Conservation (phyloP, 495 filamentous ascomycete genomes). For the Penicillium silybi region DNA sequence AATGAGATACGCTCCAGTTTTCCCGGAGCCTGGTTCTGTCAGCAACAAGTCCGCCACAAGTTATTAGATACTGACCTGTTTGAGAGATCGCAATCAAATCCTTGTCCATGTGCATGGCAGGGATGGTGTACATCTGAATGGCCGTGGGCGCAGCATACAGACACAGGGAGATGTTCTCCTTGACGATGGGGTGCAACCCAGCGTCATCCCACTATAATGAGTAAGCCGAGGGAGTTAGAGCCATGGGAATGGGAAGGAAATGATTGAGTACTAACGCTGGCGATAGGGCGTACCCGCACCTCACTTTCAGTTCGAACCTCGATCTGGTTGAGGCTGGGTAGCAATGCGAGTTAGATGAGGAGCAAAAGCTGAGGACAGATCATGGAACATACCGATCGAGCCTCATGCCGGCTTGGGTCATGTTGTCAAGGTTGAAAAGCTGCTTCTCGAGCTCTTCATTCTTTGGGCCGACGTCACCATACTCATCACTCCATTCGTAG, state of each 20-base stretch:
- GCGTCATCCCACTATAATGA: constrained; percentile 61
- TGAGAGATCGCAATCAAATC: constrained; percentile 88
- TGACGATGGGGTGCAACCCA: constrained; percentile 80
- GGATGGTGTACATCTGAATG: constrained; percentile 80
- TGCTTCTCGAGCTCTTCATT: constrained; percentile 62
- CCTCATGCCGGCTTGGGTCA: constrained; percentile 39
- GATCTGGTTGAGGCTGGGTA: not conserved
- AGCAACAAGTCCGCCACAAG: not conserved
- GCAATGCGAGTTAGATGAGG: not conserved
- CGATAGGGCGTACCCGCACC: constrained; percentile 26
- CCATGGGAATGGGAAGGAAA: constrained; percentile 27
- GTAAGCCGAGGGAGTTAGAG: constrained; percentile 39
- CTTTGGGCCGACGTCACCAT: constrained; percentile 76
- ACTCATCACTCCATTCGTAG: constrained; percentile 85
- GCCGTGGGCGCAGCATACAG: constrained; percentile 69
- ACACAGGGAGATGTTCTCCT: constrained; percentile 68
- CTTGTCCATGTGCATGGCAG: constrained; percentile 64
- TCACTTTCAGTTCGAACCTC: constrained; percentile 16
- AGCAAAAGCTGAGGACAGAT: not conserved
- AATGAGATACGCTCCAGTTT: constrained; percentile 89
- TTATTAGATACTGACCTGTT: constrained; percentile 63
- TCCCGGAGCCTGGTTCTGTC: constrained; percentile 71
- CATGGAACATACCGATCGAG: constrained; percentile 34
- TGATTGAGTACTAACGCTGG: constrained; percentile 18
- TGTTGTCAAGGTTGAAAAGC: constrained; percentile 60